Conservation (phyloP, 495 filamentous ascomycete species). For the Clohesyomyces aquaticus region DNA sequence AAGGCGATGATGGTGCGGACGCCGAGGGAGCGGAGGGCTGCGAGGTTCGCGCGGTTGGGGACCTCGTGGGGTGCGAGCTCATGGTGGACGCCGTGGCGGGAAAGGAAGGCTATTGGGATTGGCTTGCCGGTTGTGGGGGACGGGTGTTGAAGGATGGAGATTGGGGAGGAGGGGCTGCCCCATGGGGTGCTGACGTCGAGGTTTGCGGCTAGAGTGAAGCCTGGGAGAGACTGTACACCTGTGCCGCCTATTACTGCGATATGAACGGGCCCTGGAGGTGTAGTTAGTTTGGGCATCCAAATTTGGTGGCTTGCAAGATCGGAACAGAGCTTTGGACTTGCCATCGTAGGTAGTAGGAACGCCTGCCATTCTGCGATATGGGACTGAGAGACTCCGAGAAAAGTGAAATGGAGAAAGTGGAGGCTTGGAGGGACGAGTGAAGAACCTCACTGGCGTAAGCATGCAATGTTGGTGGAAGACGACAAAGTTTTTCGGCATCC, state of each 20-base stretch:
- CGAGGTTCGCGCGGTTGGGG: conserved; percentile 89
- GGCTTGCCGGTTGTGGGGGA: conserved; percentile 58
- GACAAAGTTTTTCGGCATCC: too few species aligned
- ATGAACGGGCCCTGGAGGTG: conserved; percentile 67
- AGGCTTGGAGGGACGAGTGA: background rate
- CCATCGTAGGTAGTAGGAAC: conserved; percentile 37
- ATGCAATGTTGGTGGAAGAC: too few species aligned
- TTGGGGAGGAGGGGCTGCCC: conserved; percentile 87
- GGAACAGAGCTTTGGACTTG: too few species aligned
- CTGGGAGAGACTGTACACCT: conserved; percentile 72
- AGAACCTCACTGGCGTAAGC: background rate
- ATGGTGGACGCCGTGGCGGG: conserved; percentile 87
- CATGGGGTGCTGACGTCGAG: conserved; percentile 81
- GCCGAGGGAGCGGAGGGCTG: conserved; percentile 84
- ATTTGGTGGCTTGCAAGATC: conserved; percentile 1
- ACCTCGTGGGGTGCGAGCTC: conserved; percentile 91
- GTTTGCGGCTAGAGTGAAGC: conserved; percentile 78
- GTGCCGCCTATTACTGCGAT: conserved; percentile 98
- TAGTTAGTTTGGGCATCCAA: background rate
- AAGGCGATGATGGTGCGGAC: conserved; percentile 91
- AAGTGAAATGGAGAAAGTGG: background rate
- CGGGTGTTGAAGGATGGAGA: conserved; percentile 83
- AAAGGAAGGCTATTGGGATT: conserved; percentile 87
- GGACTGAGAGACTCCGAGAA: conserved; percentile 2
- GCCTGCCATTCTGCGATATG: conserved; percentile 36